Evolutionary conservation across 331 rosid genomes (phyloP), one percentile per base, ranked within the genome.

Genomic region (Telfairia occidentalis): DNA sequence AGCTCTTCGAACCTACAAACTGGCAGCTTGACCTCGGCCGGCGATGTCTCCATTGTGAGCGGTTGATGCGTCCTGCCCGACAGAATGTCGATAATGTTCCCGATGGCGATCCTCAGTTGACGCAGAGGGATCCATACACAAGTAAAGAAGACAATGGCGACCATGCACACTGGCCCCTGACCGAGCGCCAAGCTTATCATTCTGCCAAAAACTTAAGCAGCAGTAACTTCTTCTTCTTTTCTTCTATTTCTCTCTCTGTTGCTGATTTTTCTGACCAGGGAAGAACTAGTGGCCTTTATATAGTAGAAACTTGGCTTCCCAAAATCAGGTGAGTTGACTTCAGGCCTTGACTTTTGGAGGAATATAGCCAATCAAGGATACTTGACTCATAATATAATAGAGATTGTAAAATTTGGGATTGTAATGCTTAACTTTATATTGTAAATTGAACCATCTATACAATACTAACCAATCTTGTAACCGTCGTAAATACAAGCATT

Each of bases 71-170:
- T 43, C 26, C 77, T 50, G 24, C 79, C 65, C 43, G 29, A 21
- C 8, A 79, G 34, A 24, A 67, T 3, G 1, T 76, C 61, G 10
- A 80, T 6, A 34, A 88, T 2, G n/a, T 55, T 59, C 29, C 40
- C 21, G 23, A 92, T 15, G 78, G 78, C 73, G 9, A 18, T 73
- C 79, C 79, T 90, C 53, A 92, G 80, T 75, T 80, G 84, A 52
- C 26, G 60, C 35, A 86, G n/a, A 49, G 98, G 98, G 65, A 92
- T 86, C 88, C 82, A 81, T 61, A 92, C 2, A 74, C 92, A 90
- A 7, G 91, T 86, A 81, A 80, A 87, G 64, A 92, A 86, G 42
- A 92, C 65, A 48, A 89, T 77, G 61, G 85, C 78, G 12, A 81
- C 87, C 61, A 85, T 71, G 83, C 90, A 66, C 52, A 82, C 16